A percentile compares a stretch with the other conserved stretches of the same genome.
phyloP scores from a whole-genome alignment of 2,329 filamentous ascomycete species.

The Fusarium oligoseptatum region DNA sequence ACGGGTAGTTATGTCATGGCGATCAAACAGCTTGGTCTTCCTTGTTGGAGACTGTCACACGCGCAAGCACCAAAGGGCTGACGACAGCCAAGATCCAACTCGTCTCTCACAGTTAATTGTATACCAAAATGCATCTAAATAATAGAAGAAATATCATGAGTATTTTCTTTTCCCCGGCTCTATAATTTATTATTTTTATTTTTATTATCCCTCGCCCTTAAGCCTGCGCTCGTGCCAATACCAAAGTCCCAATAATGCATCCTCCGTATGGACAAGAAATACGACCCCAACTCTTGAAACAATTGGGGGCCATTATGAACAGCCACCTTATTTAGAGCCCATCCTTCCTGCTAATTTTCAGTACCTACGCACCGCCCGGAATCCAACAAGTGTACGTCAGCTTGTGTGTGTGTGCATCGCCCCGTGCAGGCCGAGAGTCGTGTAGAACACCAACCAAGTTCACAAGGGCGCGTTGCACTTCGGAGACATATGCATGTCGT shows the following conservation, averaged over 20 bases:
- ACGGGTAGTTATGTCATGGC: conserved; percentile 35
- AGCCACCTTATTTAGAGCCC: conserved; percentile 22
- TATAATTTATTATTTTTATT: neutral
- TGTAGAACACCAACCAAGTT: neutral
- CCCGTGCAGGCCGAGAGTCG: neutral
- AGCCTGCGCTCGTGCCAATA: neutral
- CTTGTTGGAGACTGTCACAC: neutral
- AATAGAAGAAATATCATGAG: neutral
- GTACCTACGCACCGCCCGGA: neutral
- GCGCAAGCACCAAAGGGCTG: neutral
- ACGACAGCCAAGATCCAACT: neutral
- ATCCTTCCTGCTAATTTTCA: neutral
- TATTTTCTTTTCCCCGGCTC: neutral
- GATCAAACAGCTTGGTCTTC: conserved; percentile 18
- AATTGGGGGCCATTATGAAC: neutral
- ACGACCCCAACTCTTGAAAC: neutral
- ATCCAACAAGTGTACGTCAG: neutral
- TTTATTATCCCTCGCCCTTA: neutral
- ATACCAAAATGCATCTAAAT: neutral
- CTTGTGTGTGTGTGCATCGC: neutral
- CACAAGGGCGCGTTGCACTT: neutral
- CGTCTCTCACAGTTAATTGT: neutral
- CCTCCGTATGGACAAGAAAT: conserved; percentile 17
- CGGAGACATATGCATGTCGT: neutral
- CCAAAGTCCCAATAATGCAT: conserved; percentile 20